Evolutionary conservation across 192 early-diverging fungal species (phyloP).

Genomic region (Rhizoclosmatium globosum): DNA sequence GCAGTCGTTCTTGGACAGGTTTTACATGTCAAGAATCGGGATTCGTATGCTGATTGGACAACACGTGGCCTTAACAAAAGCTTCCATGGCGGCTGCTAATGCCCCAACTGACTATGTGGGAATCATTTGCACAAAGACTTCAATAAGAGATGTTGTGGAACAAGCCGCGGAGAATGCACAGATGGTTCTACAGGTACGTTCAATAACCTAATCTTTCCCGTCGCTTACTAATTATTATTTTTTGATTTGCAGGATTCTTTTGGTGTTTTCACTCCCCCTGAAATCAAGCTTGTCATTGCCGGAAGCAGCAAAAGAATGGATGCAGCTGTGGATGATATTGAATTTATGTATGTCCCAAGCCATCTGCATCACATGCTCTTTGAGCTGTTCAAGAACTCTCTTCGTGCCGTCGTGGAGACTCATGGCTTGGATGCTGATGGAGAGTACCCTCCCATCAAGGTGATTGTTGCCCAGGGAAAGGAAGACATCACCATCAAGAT

Average conservation of each 20-base stretch:
- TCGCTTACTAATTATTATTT: neutral
- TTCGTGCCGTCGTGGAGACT: slow-evolving; percentile 93
- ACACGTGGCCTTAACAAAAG: slow-evolving; percentile 51
- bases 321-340: slow-evolving; percentile 61
- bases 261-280: slow-evolving; percentile 74
- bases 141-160: slow-evolving; percentile 78
- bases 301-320: slow-evolving; percentile 32
- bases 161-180: slow-evolving; percentile 92
- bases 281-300: slow-evolving; percentile 64
- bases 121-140: slow-evolving; percentile 92
- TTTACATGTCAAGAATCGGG: slow-evolving; percentile 98
- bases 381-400: slow-evolving; percentile 96
- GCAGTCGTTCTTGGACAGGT: slow-evolving; percentile 92
- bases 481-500: slow-evolving; percentile 98
- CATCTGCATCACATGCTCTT: slow-evolving; percentile 98
- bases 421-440: slow-evolving; percentile 81
- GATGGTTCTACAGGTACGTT: slow-evolving; percentile 65
- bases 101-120: slow-evolving; percentile 79
- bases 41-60: slow-evolving; percentile 96
- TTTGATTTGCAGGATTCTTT: slow-evolving; percentile 80
- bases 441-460: slow-evolving; percentile 91
- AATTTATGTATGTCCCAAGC: slow-evolving; percentile 96
- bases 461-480: slow-evolving; percentile 76
- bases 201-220: neutral
- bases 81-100: slow-evolving; percentile 33